These are phyloP conservation scores for Syzygium aqueum DNA, from an alignment of 345 rosid species.

Conservation along the genomic window DNA sequence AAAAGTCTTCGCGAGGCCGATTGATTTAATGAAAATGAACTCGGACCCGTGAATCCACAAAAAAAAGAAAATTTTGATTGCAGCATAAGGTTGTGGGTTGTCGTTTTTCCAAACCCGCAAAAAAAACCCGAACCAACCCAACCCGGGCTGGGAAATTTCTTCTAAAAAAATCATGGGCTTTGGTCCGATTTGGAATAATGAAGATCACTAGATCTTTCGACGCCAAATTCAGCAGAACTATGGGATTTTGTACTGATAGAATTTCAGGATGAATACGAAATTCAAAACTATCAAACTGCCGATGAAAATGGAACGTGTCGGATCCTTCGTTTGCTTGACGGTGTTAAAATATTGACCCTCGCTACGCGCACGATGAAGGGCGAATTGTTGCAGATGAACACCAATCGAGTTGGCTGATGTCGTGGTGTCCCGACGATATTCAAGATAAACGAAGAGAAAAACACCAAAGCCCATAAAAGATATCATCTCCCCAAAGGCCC, in stretches of 20 bases:
- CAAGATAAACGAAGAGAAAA: no score
- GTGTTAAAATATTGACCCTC: background rate
- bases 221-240: background rate
- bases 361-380: background rate
- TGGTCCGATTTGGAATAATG: background rate
- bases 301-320: background rate
- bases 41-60: background rate
- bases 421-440: no score
- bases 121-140: background rate
- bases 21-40: background rate
- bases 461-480: background rate
- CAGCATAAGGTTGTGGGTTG: background rate
- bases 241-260: rapidly evolving
- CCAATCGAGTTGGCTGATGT: background rate
- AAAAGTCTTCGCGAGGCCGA: no score
- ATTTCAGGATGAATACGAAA: background rate
- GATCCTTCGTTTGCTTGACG: background rate
- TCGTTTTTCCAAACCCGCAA: rapidly evolving
- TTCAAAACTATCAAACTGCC: background rate
- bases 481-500: background rate
- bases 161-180: background rate
- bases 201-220: background rate
- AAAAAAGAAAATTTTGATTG: background rate
- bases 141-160: background rate
- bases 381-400: background rate